Evolutionary conservation across 345 rosid genomes (phyloP), one percentile per base, ranked within the genome.

Genomic region (Lepidium aucheri): DNA sequence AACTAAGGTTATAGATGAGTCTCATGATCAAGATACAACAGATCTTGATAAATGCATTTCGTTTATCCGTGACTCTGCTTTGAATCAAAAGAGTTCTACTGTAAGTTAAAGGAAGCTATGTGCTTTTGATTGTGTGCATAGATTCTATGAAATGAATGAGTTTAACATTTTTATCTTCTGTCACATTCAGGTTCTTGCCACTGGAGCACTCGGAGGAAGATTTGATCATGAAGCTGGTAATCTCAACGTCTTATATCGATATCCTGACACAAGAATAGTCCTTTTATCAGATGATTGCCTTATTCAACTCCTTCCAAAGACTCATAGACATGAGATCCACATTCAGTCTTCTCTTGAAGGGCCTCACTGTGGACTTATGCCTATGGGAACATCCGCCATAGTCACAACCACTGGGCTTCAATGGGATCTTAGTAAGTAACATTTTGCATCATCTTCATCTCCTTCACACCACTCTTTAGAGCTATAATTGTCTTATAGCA

Each of bases 151-250:
- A 6, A 2, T 11, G 0, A 16, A n/a, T 12, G 55, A 15, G 8
- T 58, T 4, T 24, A 16, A 14, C 11, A 5, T 10, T 38, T 39
- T 46, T 20, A 9, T 9, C 34, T n/a, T 32, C 44, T 64, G 42
- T 1, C 51, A 91, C 96, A 79, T 91, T 17, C 82, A 93, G 78
- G 80, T 95, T 79, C 95, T 95, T 77, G 94, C 82, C 35, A 83
- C 86, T 3, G 99, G 98, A 39, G 97, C 99, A 41, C 94, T 95
- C 13, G 99, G 99, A 16, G 99, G 98, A 44, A 80, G 99, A 39
- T 95, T 89, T 73, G 99, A 95, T 70, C 99, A 91, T 40, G 98
- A 95, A 72, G 85, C 85, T 22, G 98, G 97, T 69, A 91, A 95
- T 69, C 73, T 95, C 43, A 95, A 89, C 15, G 91, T 91, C 44